Evolutionary conservation across 441 rosid genomes (phyloP).

Genomic region (Theobroma grandiflorum): DNA sequence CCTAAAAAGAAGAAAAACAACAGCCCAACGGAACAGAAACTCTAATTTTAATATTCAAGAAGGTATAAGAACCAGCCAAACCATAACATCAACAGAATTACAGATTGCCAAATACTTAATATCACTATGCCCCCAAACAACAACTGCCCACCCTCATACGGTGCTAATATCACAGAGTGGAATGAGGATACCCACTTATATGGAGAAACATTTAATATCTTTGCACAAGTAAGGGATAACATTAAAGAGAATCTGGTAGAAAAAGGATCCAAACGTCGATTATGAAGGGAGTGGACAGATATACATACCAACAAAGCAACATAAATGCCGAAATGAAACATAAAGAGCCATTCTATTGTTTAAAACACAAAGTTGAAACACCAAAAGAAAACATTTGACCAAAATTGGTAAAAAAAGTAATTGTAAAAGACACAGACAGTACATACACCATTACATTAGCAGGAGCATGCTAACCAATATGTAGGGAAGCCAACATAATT

Average conservation of each 20-base stretch:
- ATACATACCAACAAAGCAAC: background rate
- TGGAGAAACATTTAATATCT: background rate
- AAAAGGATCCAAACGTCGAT: background rate
- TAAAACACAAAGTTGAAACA: background rate
- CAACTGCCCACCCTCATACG: background rate
- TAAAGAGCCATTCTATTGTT: background rate
- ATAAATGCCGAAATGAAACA: background rate
- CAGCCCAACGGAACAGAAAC: background rate
- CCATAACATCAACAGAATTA: background rate
- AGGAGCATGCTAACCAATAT: background rate
- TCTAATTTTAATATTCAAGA: background rate
- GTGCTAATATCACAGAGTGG: background rate
- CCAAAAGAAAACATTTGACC: conserved; percentile 10
- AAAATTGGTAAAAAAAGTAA: background rate
- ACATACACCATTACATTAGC: conserved; percentile 25
- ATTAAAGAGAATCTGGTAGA: background rate
- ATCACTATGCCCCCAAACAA: background rate
- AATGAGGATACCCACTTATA: no score
- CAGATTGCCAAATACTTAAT: no score
- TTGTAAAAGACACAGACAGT: background rate
- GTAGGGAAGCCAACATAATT: background rate
- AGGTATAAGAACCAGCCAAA: background rate
- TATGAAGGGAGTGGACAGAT: background rate
- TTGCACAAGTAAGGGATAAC: background rate
- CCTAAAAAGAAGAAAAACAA: background rate